Evolutionary conservation across 371 early-diverging fungal species (phyloP), one percentile per base, ranked within the genome.

Genomic region (Mucor indicus): DNA sequence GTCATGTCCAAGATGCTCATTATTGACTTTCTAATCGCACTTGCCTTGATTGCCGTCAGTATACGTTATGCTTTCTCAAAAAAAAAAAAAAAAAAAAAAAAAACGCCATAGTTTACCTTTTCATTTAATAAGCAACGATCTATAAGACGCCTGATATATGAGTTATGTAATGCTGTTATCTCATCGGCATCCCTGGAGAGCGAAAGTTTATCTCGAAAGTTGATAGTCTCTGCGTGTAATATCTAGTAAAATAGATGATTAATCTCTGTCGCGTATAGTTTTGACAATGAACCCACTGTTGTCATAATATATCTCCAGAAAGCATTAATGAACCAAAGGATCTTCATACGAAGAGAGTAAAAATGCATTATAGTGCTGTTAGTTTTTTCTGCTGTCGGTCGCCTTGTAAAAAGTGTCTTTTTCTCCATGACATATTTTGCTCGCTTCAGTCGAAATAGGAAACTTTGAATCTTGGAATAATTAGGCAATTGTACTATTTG

Each of bases 261-360:
- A 29, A 12, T 6, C 30, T 29, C 30, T 29, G 30, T 29, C 6
- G 6, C 30, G 11, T 27, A 7, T 27, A 27, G 11, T 33, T 12
- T n/a, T 16, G 0, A 20, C 19, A 29, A 3, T 20, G 21, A 50
- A 20, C 23, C 48, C 58, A 72, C 78, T 4, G 75, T 77, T 9
- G 70, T 72, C 73, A 75, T 70, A 5, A 69, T 44, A 48, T 77
- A 77, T 29, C 69, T 47, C 67, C 71, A 75, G 39, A 77, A 60
- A 11, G 67, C 53, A 45, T 77, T 72, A 2, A 77, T 57, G 51
- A 77, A 75, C 78, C 78, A 77, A 6, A 77, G 50, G 15, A 77
- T 50, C 7, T 56, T 63, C 59, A 75, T 62, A 8, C 78, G 57
- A 39, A 77, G 32, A 0, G 67, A 54, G 53, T 75, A 72, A 43